Conservation (phyloP, 345 rosid genomes). For the Triadica sebifera region DNA sequence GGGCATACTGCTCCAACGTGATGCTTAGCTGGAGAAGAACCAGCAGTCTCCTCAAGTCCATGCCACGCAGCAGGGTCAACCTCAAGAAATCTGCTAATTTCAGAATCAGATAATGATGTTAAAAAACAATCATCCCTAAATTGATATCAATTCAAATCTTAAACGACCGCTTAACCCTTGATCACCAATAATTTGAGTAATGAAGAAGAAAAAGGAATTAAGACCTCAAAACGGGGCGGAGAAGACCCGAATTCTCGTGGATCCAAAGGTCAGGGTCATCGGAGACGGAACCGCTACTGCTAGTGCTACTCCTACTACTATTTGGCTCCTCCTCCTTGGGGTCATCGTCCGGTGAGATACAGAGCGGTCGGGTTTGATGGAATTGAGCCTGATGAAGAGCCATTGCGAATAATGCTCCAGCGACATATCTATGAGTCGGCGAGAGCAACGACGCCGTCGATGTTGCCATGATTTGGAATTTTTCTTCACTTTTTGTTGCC, state of each 20-base stretch:
- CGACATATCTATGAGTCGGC: constrained; percentile 73
- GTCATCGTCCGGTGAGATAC: constrained; percentile 35
- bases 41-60: constrained; percentile 88
- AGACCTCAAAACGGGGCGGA: constrained; percentile 84
- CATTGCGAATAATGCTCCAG: constrained; percentile 74
- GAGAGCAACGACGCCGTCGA: constrained; percentile 55
- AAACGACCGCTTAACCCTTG: background rate
- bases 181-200: background rate
- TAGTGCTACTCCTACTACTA: constrained; percentile 43
- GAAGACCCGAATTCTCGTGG: constrained; percentile 66
- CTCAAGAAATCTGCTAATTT: constrained; percentile 55
- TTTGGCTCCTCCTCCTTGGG: constrained; percentile 36
- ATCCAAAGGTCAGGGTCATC: constrained; percentile 84
- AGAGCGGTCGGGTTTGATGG: constrained; percentile 71
- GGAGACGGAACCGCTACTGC: constrained; percentile 71
- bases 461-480: constrained; percentile 10
- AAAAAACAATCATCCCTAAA: background rate
- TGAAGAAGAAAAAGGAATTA: background rate
- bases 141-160: background rate
- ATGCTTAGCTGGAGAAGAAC: constrained; percentile 64
- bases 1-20: constrained; percentile 83
- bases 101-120: constrained; percentile 5
- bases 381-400: constrained; percentile 86
- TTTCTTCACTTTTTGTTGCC: background rate
- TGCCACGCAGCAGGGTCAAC: constrained; percentile 72